A percentile compares a stretch with the other conserved stretches of the same genome.
These are phyloP conservation scores for Fusarium sp. DNA, from an alignment of 2,329 filamentous ascomycete species.

Conservation along the genomic window DNA sequence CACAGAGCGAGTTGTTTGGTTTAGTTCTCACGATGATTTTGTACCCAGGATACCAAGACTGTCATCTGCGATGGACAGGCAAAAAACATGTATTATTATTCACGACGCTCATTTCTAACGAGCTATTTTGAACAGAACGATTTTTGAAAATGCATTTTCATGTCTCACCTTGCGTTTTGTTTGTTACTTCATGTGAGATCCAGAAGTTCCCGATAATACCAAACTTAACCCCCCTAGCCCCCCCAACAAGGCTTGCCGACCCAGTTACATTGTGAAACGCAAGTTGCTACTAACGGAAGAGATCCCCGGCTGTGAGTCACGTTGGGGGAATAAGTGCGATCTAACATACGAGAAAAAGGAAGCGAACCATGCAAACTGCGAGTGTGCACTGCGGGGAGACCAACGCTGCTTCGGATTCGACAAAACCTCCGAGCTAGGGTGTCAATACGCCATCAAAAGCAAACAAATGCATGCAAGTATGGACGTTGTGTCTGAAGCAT, in stretches of 20 bases:
- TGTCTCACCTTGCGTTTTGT: not conserved
- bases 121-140: conserved; percentile 28
- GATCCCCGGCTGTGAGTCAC: conserved; percentile 43
- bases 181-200: not conserved
- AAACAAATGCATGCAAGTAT: conserved; percentile 1
- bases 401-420: conserved; percentile 20
- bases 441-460: not conserved
- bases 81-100: conserved; percentile 49
- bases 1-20: conserved; percentile 23
- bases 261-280: conserved; percentile 42
- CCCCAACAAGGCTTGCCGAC: conserved; percentile 23
- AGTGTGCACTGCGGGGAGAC: conserved; percentile 34
- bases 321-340: conserved; percentile 18
- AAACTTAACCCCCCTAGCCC: not conserved
- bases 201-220: conserved; percentile 14
- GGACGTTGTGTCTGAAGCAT: conserved; percentile 14
- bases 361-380: conserved; percentile 33
- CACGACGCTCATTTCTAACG: conserved; percentile 44
- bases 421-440: not conserved
- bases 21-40: conserved; percentile 31
- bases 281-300: conserved; percentile 34
- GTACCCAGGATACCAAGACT: conserved; percentile 42
- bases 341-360: conserved; percentile 13
- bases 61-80: conserved; percentile 38
- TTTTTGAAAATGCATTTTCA: conserved; percentile 18